These are phyloP conservation scores for Casuarina cunninghamiana DNA, from an alignment of 306 rosid species.

Conservation along the genomic window DNA sequence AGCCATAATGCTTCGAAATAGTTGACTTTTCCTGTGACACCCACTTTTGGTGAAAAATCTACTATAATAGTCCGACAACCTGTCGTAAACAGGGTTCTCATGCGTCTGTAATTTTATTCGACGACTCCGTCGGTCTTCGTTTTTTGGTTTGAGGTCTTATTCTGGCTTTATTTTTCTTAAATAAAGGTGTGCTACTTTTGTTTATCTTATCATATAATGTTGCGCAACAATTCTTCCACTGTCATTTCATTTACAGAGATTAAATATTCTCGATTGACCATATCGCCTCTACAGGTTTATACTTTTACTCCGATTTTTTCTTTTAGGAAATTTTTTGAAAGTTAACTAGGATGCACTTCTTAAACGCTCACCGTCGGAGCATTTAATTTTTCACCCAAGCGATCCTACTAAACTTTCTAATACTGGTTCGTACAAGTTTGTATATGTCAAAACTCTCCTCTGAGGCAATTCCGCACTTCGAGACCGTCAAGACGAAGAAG, in stretches of 20 bases:
- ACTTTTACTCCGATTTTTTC: not conserved
- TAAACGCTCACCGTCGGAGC: not conserved
- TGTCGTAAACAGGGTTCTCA: not conserved
- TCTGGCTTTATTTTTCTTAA: too few relatives aligned
- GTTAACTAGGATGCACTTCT: not conserved
- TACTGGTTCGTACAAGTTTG: too few relatives aligned
- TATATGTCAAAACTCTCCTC: too few relatives aligned
- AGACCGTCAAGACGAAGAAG: too few relatives aligned
- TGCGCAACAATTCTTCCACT: too few relatives aligned
- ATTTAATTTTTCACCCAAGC: not conserved
- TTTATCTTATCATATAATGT: not conserved
- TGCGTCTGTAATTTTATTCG: not conserved
- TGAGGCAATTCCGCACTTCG: too few relatives aligned
- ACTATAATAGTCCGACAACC: not conserved
- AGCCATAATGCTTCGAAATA: slow-evolving; percentile 10
- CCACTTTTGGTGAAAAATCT: not conserved
- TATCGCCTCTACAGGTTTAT: not conserved
- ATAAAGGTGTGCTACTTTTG: not conserved
- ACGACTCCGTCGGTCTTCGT: too few relatives aligned
- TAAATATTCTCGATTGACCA: not conserved
- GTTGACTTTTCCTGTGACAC: not conserved
- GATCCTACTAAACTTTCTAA: not conserved
- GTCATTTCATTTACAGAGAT: not conserved
- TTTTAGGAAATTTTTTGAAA: not conserved
- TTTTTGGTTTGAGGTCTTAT: too few relatives aligned